Evolutionary conservation across 2,329 filamentous ascomycete genomes (phyloP), one percentile per base, ranked within the genome.

Genomic region (Monosporascus sp.): DNA sequence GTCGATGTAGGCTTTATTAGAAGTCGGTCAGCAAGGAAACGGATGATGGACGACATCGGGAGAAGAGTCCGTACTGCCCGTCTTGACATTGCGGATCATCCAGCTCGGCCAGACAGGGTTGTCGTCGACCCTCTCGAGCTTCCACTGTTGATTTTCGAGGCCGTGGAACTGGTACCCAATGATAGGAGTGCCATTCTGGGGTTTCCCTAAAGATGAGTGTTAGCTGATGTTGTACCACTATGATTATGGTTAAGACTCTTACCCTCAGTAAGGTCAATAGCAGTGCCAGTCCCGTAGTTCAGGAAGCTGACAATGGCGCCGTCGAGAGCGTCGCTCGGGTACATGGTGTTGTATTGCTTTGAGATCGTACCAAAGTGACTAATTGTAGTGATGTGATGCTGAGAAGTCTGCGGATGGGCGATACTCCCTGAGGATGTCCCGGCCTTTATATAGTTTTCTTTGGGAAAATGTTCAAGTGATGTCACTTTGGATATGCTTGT

Each of bases 131-230:
- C 38, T 50, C 2, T 24, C 15, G 14, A 55, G 51, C 40, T 35
- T 55, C 54, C 54, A 55, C 17, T 51, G 37, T 48, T 55, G 54
- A 37, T 55, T 53, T 4, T 48, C 18, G 22, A 47, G 46, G 18
- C 22, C 38, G 7, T 55, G 38, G 44, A 37, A 53, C 17, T 49
- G 38, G 47, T 24, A 53, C 2, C 54, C 54, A 26, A 49, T 53
- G 44, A 55, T 40, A 2, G 43, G 20, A 1, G 51, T 55, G 28
- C 37, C 48, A 26, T 51, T 46, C 5, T 48, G 24, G 2, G 31
- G 48, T 24, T 24, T 24, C 24, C 24, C 24, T 24, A 24, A 24
- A 24, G 24, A 24, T 24, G 24, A 24, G 24, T 5, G 24, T 24
- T 24, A 24, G 24, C 24, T 4, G 3, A 24, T 24, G 24, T 24